Conservation (phyloP, 129 eudicot species). For the Daucus carota region DH1_v3.0 NC_030383.2:44147501-44148000, state of each 20-base stretch:
- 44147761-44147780: constrained; percentile 32
- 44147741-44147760: constrained; percentile 42
- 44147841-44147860: constrained; percentile 33
- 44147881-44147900: constrained; percentile 60
- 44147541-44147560: too few species aligned
- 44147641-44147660: constrained; percentile 64
- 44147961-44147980: constrained; percentile 22
- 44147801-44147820: constrained; percentile 45
- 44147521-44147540: too few species aligned
- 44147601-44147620: constrained; percentile 33
- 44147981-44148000: constrained; percentile 26
- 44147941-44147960: constrained; percentile 35
- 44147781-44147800: constrained; percentile 50
- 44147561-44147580: too few species aligned
- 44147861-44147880: constrained; percentile 51
- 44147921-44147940: constrained; percentile 38
- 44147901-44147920: constrained; percentile 41
- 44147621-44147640: constrained; percentile 26
- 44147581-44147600: too few species aligned
- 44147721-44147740: constrained; percentile 32
- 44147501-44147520: too few species aligned
- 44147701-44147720: constrained; percentile 42
- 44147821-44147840: constrained; percentile 49
- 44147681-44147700: constrained; percentile 25
- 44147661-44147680: constrained; percentile 47